These are phyloP conservation scores for Globisporangium cederbergense DNA, from an alignment of 352 stramenopile genomes.

Conservation along the genomic window DNA sequence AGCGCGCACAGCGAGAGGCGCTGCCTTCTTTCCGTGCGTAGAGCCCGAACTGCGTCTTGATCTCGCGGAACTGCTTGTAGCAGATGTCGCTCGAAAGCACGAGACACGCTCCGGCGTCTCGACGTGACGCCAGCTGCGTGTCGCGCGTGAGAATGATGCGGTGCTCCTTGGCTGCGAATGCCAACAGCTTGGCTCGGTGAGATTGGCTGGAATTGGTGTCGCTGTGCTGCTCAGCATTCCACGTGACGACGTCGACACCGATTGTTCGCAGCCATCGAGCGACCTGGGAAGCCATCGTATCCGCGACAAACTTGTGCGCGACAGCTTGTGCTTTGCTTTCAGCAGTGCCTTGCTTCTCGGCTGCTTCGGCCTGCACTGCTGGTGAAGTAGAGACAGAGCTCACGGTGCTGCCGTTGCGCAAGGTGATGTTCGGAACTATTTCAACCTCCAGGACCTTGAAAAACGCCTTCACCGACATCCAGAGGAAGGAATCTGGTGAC, in stretches of 20 bases:
- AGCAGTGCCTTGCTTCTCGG: not conserved
- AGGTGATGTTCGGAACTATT: constrained; percentile 30
- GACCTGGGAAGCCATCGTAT: constrained; percentile 75
- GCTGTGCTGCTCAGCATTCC: constrained; percentile 35
- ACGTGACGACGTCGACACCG: constrained; percentile 71
- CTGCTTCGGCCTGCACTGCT: not conserved
- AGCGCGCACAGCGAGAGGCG: constrained; percentile 44
- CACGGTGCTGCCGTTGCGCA: constrained; percentile 19
- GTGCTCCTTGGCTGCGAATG: constrained; percentile 29
- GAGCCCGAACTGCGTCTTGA: constrained; percentile 55
- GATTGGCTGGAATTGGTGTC: constrained; percentile 27
- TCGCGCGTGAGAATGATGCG: constrained; percentile 56
- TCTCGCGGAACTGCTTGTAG: constrained; percentile 56
- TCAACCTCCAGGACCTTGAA: constrained; percentile 39
- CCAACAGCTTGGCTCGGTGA: constrained; percentile 38
- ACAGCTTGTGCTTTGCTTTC: not conserved
- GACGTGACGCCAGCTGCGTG: constrained; percentile 32
- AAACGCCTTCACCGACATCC: constrained; percentile 35
- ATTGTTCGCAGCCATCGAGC: constrained; percentile 74
- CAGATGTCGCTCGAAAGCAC: constrained; percentile 45
- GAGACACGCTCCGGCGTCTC: constrained; percentile 49
- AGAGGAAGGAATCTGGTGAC: constrained; percentile 38
- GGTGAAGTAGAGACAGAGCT: constrained; percentile 2
- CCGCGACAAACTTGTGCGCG: constrained; percentile 66
- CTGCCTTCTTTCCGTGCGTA: constrained; percentile 27